Conservation (phyloP, 2,329 filamentous ascomycete species). For the Botrytis galanthina region DNA sequence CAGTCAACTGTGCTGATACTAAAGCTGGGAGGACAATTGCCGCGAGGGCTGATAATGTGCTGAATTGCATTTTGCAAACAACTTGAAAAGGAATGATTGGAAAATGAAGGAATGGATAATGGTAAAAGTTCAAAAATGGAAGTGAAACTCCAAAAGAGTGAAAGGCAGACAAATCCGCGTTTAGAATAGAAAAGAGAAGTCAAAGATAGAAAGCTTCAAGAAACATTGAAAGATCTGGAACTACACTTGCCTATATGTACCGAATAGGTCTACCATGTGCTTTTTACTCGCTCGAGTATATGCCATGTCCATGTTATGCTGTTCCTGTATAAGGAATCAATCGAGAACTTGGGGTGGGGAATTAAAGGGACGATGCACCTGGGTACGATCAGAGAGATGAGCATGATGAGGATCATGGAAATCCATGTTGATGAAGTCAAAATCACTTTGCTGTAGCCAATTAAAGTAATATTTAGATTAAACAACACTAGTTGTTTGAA, state of each 20-base stretch:
- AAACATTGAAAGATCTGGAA: neutral
- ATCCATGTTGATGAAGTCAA: neutral
- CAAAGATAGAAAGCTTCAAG: neutral
- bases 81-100: neutral
- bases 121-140: slow-evolving; percentile 2
- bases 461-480: neutral
- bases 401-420: neutral
- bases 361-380: slow-evolving; percentile 1
- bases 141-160: slow-evolving; percentile 9
- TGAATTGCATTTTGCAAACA: slow-evolving; percentile 25
- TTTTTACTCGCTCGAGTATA: neutral
- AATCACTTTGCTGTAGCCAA: neutral
- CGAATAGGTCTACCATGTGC: neutral
- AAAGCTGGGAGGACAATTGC: slow-evolving; percentile 27
- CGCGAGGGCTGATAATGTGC: slow-evolving; percentile 20
- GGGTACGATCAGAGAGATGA: neutral
- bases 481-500: neutral
- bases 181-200: neutral
- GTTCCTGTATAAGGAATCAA: neutral
- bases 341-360: neutral
- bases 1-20: slow-evolving; percentile 42
- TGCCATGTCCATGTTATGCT: neutral
- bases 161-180: slow-evolving; percentile 14
- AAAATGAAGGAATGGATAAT: neutral
- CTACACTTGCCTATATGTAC: neutral